Percentiles rank a stretch among this genome's conserved stretches.
Conservation (phyloP, 1,139 yeast species). For the Nakaseomyces bracarensis region DNA sequence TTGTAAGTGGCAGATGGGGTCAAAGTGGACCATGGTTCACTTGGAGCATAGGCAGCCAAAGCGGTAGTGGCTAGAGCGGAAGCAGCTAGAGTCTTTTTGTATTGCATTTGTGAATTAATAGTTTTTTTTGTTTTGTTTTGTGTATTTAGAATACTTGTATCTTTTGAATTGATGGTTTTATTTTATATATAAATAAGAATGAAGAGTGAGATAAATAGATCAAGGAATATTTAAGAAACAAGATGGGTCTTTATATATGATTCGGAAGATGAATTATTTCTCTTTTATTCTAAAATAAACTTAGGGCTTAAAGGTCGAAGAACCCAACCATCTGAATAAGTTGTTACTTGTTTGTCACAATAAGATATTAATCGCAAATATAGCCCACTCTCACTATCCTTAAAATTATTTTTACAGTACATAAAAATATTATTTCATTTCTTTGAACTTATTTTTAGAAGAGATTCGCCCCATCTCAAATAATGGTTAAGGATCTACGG, state of each 20-base stretch:
- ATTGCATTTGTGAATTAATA: constrained; percentile 29
- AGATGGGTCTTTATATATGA: constrained; percentile 1
- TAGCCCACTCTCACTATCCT: too few relatives aligned
- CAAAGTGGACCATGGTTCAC: constrained; percentile 66
- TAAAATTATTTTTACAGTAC: too few relatives aligned
- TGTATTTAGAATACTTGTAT: not conserved
- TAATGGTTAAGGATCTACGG: too few relatives aligned
- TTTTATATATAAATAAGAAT: not conserved
- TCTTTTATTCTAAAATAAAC: too few relatives aligned
- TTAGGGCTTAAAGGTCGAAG: too few relatives aligned
- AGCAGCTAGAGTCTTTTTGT: constrained; percentile 34
- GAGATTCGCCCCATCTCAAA: not conserved
- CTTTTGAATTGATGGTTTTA: constrained; percentile 1
- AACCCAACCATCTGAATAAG: not conserved
- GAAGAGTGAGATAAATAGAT: not conserved
- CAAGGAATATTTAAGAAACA: not conserved
- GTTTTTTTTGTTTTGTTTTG: constrained; percentile 11
- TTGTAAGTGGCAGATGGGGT: constrained; percentile 52
- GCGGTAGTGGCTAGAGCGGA: constrained; percentile 39
- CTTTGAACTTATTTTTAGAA: not conserved
- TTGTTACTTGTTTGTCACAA: too few relatives aligned
- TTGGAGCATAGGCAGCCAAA: constrained; percentile 56
- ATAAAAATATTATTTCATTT: not conserved
- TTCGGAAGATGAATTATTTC: too few relatives aligned
- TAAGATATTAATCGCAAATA: too few relatives aligned